Evolutionary conservation across 331 rosid species (phyloP), one percentile per base, ranked within the genome.

Genomic region (Acacia concinna): DNA sequence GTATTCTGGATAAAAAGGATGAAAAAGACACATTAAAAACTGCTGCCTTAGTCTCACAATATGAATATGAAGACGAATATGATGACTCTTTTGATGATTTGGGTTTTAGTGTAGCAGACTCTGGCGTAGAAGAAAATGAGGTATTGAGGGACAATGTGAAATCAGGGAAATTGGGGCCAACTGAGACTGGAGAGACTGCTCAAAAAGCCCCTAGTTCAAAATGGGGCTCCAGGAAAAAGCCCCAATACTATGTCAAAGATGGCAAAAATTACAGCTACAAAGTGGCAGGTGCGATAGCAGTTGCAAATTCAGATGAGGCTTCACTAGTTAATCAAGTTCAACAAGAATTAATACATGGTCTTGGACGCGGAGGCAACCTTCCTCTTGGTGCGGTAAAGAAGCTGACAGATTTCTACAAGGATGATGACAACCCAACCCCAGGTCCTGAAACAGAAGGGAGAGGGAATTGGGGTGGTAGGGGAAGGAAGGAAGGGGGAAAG

Each of bases 191-290:
- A 71, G 86, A 81, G 84, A 17, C 91, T 0, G 78, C 70, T 31
- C 89, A 85, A 79, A 87, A 65, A 73, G 77, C 84, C 57, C 46
- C 92, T 31, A 82, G 56, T 79, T 84, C 98, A 59, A 96, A 89
- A 84, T 96, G 98, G 99, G 98, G 98, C 23, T 96, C 99, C 28
- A 90, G 87, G 87, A 87, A 73, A 85, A 87, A 81, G 78, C 98
- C 99, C 43, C 99, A 91, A 84, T 93, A 79, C 86, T 93, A 87
- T 77, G 99, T 93, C 77, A 96, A 91, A 86, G 99, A 96, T 78
- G 99, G 98, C 75, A 96, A 96, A 84, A 96, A 96, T 68, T 96
- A 96, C 88, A 93, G 98, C 83, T 96, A 93, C 90, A 96, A 93
- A 80, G 97, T 93, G 78, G 92, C 91, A 56, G 99, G 98, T 80